These are phyloP conservation scores for Xylaria sp. DNA, from an alignment of 2,329 filamentous ascomycete species.

Conservation along the genomic window DNA sequence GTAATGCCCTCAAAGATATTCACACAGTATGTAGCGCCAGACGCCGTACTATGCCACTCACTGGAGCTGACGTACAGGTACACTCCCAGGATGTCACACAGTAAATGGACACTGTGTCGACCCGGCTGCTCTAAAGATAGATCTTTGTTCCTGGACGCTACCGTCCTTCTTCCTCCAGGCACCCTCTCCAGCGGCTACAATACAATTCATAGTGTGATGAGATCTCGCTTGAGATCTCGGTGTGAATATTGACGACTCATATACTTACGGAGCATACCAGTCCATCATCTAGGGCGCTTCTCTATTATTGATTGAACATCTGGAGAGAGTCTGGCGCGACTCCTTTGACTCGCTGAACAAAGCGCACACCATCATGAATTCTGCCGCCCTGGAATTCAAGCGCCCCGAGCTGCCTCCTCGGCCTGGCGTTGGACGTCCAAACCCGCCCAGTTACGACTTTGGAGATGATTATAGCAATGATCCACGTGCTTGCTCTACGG, in stretches of 20 bases:
- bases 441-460: constrained; percentile 16
- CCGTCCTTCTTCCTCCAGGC: background rate
- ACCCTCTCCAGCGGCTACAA: background rate
- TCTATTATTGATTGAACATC: background rate
- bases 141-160: background rate
- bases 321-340: background rate
- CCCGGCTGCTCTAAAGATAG: background rate
- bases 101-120: background rate
- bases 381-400: constrained; percentile 12
- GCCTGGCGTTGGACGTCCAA: background rate
- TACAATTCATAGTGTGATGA: background rate
- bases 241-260: background rate
- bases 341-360: background rate
- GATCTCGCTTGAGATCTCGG: background rate
- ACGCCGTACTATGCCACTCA: background rate
- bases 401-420: constrained; percentile 2
- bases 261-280: background rate
- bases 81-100: background rate
- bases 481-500: constrained; percentile 45
- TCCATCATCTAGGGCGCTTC: background rate
- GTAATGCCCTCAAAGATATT: too few relatives aligned
- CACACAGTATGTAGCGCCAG: background rate
- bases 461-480: constrained; percentile 30
- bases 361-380: constrained; percentile 7
- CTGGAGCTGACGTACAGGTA: background rate